phyloP scores from a whole-genome alignment of 2,329 filamentous ascomycete genomes.

The Alternaria panax region DNA sequence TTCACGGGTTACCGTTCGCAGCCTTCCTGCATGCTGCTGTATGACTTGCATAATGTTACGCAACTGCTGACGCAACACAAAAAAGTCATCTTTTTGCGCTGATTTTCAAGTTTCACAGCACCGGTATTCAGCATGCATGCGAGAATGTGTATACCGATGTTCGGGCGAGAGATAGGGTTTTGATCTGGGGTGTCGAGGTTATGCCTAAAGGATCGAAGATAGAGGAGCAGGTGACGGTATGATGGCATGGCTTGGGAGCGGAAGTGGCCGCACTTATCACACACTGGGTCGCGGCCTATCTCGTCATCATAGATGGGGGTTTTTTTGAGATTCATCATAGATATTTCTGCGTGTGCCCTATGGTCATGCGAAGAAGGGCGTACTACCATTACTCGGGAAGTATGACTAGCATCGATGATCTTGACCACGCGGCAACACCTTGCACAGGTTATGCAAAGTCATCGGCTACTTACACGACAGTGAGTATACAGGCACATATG shows the following conservation, averaged over 20 bases:
- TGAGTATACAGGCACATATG: background rate
- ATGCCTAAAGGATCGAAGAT: background rate
- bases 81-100: background rate
- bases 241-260: slow-evolving; percentile 1
- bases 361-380: background rate
- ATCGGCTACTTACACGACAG: background rate
- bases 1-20: slow-evolving; percentile 6
- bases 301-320: background rate
- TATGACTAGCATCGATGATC: background rate
- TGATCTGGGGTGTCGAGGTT: background rate
- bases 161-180: slow-evolving; percentile 5
- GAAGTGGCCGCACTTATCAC: background rate
- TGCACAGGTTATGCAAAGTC: background rate
- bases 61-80: slow-evolving; percentile 14
- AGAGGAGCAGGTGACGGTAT: background rate
- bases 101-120: slow-evolving; percentile 1
- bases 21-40: slow-evolving; percentile 7
- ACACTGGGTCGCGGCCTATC: background rate
- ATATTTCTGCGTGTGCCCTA: background rate
- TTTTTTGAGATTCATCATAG: background rate
- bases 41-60: slow-evolving; percentile 16
- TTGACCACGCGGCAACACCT: background rate
- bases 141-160: slow-evolving; percentile 5
- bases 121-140: background rate
- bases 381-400: background rate